Percentiles rank a stretch among this genome's conserved stretches.
Evolutionary conservation across 2,329 filamentous ascomycete species (phyloP).

Genomic region (Hypoxylon sp.): DNA sequence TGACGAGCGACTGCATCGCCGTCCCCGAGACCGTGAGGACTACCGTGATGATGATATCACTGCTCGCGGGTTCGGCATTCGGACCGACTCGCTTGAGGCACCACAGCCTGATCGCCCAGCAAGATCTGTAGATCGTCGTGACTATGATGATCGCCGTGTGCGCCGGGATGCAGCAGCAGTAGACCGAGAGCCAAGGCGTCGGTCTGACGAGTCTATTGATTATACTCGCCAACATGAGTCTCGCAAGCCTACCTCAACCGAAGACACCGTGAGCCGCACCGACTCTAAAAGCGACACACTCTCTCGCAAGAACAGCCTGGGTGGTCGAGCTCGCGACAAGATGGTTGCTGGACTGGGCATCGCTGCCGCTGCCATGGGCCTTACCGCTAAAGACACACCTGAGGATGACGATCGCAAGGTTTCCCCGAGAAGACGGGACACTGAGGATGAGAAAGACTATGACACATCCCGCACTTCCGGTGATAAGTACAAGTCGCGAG

Average conservation of each 20-base stretch:
- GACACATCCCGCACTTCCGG: constrained; percentile 34
- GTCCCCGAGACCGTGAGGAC: constrained; percentile 55
- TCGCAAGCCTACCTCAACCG: constrained; percentile 24
- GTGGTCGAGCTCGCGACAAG: constrained; percentile 58
- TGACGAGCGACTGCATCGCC: constrained; percentile 54
- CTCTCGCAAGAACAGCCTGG: constrained; percentile 51
- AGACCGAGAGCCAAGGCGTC: constrained; percentile 44
- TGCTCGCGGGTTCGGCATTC: constrained; percentile 62
- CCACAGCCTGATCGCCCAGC: constrained; percentile 47
- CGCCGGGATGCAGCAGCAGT: constrained; percentile 43
- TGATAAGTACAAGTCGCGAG: constrained; percentile 46
- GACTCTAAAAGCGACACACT: constrained; percentile 45
- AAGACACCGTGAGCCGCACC: constrained; percentile 37
- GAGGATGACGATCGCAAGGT: constrained; percentile 48
- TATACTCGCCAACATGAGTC: constrained; percentile 38
- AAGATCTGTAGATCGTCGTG: constrained; percentile 43
- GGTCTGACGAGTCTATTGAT: constrained; percentile 44
- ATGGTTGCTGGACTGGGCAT: constrained; percentile 57
- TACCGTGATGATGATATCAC: constrained; percentile 59
- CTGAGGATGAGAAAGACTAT: constrained; percentile 39
- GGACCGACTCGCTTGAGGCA: constrained; percentile 49
- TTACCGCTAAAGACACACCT: constrained; percentile 52
- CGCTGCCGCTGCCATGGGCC: constrained; percentile 58
- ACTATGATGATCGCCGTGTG: constrained; percentile 55
- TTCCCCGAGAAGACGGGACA: constrained; percentile 44